Percentiles rank a stretch among this genome's conserved stretches.
These are phyloP conservation scores for Colletotrichum sp. DNA, from an alignment of 2,329 filamentous ascomycete genomes.

Conservation along the genomic window DNA sequence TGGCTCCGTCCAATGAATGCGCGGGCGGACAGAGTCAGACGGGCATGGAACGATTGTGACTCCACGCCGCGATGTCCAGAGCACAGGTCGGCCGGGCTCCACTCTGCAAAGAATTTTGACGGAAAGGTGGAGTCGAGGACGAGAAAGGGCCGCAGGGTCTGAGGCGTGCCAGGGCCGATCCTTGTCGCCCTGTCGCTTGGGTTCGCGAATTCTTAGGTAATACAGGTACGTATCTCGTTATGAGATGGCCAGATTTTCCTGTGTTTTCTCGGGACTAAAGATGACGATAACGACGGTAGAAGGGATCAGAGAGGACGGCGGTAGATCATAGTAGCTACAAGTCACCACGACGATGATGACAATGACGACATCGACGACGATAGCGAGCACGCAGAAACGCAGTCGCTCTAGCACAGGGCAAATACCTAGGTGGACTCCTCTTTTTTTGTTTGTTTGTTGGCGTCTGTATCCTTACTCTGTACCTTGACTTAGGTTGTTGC, in stretches of 20 bases:
- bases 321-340: background rate
- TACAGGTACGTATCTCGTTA: background rate
- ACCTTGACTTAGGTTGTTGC: background rate
- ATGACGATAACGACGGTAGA: background rate
- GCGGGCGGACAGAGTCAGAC: background rate
- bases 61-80: conserved; percentile 8
- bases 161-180: background rate
- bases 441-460: background rate
- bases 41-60: background rate
- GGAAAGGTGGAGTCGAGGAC: conserved; percentile 10
- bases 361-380: background rate
- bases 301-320: background rate
- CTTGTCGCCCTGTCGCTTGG: background rate
- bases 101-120: conserved; percentile 22
- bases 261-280: background rate
- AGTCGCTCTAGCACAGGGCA: background rate
- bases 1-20: background rate
- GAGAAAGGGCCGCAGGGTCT: background rate
- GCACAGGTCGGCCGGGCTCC: background rate
- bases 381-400: background rate
- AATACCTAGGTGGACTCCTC: background rate
- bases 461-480: background rate
- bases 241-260: background rate
- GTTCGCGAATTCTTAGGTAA: background rate
- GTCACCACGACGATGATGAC: background rate